Base-by-base conservation (phyloP, 1,139 yeast genomes). In the Pichia inconspicua region DNA sequence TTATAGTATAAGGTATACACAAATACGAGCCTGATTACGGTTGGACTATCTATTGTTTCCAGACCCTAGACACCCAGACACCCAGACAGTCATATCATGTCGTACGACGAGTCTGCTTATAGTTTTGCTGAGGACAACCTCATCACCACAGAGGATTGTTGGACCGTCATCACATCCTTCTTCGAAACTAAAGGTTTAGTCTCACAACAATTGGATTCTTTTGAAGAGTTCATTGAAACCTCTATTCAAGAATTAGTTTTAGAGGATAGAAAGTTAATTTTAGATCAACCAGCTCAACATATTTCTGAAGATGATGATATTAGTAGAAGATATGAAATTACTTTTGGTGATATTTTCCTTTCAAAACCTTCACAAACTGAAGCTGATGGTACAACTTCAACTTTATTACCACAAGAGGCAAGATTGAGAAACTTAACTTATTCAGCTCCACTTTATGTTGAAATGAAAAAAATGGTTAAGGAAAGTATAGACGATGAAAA, bases 351-450 rank as follows among this genome's bases (percentile, higher is more conserved):
- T 67, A 92, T 94, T 62, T 94, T 87, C 67, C 81, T 94, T 58
- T 89, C 97, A 39, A 87, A 92, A 62, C 98, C 99, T 40, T 88
- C 96, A 45, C 96, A 92, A 79, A 94, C 97, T 22, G 99, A 94
- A 72, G 96, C 97, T 32, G 99, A 94, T 70, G 99, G 99, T 72
- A 89, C 96, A 32, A 90, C 97, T n/a, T 94, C 89, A 61, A 95
- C 96, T 17, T 82, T 94, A 84, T 87, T 87, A 66, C 98, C 99
- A 11, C 98, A 94, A 68, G 99, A 94, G 67, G 98, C 98, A 9
- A 78, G 99, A 60, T 75, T 92, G 56, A 82, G 99, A 70, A 92
- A 92, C 65, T 76, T 94, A 69, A 94, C 99, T 0, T 94, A 94
- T 66, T 87, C 97, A 5, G 87, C 97, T 34, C 97, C 98, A 30